A percentile compares a stretch with the other conserved stretches of the same genome.
Conservation (phyloP, 2,329 filamentous ascomycete genomes). For the Truncatella angustata region DNA sequence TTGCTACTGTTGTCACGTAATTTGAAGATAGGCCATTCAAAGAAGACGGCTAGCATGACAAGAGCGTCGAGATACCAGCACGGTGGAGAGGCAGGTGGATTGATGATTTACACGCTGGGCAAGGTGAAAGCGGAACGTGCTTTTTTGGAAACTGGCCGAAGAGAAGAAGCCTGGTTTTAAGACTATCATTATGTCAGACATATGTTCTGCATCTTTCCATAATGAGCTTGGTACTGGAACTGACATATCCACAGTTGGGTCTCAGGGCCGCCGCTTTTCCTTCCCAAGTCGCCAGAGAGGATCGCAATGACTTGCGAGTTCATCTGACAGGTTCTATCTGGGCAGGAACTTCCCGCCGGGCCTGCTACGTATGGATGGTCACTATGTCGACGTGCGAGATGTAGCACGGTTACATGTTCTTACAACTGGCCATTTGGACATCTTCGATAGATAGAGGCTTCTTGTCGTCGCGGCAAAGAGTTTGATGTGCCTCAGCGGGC, state of each 20-base stretch:
- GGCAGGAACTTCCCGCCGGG: background rate
- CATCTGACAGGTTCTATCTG: conserved; percentile 1
- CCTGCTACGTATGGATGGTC: background rate
- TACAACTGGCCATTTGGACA: background rate
- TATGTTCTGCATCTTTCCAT: background rate
- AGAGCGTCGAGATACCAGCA: background rate
- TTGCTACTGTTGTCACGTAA: background rate
- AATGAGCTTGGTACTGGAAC: background rate
- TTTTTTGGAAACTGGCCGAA: background rate
- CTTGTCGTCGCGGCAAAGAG: background rate
- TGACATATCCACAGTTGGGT: background rate
- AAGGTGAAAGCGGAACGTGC: background rate
- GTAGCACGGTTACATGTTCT: background rate
- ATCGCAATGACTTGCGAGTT: background rate
- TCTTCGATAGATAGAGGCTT: background rate
- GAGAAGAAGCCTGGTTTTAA: background rate
- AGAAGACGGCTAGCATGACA: background rate
- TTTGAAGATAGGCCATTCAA: background rate
- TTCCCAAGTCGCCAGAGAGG: background rate
- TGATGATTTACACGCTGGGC: background rate
- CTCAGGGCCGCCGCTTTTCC: background rate
- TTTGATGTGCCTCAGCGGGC: background rate
- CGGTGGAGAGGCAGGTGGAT: background rate
- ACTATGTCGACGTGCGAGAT: background rate
- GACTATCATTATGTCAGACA: background rate